Base-by-base conservation (phyloP, 495 filamentous ascomycete genomes). In the Neurospora sp. region DNA sequence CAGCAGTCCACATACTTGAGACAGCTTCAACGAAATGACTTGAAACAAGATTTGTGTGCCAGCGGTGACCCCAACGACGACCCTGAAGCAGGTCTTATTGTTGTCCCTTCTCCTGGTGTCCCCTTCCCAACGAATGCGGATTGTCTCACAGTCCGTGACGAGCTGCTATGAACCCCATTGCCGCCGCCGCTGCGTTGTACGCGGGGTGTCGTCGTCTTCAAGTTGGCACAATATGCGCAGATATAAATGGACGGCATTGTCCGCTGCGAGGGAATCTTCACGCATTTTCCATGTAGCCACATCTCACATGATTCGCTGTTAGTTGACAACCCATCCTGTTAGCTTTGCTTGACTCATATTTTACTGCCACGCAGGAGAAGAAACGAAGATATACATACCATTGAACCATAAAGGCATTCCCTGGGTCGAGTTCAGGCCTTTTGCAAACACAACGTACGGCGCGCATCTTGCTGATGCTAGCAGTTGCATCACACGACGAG, bases 241-340 rank as follows among this genome's bases (percentile, higher is more conserved):
- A 96, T 89, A 79, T 93, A 95, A 11, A 94, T 91, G 0, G 86
- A 86, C 27, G 92, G 92, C 61, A 93, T 84, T 53, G 81, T 83
- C 70, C 90, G 86, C 22, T 85, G 83, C 72, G 90, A 90, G 9
- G 53, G 3, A 35, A 94, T 84, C 20, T 91, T 90, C 40, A 94
- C 86, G 78, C 94, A 97, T 76, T 86, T 86, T 7, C 89, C 91
- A 77, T 97, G 94, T 39, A 94, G 87, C 89, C 91, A 95, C 81
- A 94, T 91, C 46, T 89, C 91, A 81, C 94, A 97, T 5, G 93
- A 94, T 82, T 94, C 91, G 81, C 94, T 94, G 76, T 39, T 37
- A 72, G 16, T 69, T 65, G 2, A 65, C 11, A 59, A 59, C 10
- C 48, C 27, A 2, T 12, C 9, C 22, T 20, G 53, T 74, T 70